These are phyloP conservation scores for Paspalum vaginatum DNA, from an alignment of 176 grass and related monocot genomes.

Conservation along the genomic window DNA sequence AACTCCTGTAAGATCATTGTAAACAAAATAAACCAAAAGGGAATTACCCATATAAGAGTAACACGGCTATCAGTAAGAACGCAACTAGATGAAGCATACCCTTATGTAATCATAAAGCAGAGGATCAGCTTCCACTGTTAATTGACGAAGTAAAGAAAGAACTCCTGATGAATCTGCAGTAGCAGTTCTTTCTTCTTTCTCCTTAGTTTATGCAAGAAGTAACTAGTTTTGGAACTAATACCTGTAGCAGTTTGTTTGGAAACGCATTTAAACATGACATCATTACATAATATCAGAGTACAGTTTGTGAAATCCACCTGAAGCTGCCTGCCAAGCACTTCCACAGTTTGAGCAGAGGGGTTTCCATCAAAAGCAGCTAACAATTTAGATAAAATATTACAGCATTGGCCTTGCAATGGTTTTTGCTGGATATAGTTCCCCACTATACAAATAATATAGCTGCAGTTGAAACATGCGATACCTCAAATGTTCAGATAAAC, in stretches of 20 bases:
- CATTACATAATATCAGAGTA: conserved; percentile 3
- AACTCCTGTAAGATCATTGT: conserved; percentile 66
- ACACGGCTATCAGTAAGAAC: conserved; percentile 21
- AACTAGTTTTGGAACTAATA: conserved; percentile 87
- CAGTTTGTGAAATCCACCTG: conserved; percentile 63
- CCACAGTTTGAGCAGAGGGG: conserved; percentile 54
- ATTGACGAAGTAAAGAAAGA: conserved; percentile 78
- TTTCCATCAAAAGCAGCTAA: conserved; percentile 60
- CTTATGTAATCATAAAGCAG: conserved; percentile 86
- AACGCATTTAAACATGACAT: conserved; percentile 4
- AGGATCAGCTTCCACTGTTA: conserved; percentile 75
- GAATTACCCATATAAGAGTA: conserved; percentile 23
- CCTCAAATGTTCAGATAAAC: conserved; percentile 25
- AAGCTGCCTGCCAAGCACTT: conserved; percentile 83
- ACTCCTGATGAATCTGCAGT: conserved; percentile 59
- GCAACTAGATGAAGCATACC: conserved; percentile 56
- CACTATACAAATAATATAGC: conserved; percentile 90
- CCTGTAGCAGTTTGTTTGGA: conserved; percentile 49
- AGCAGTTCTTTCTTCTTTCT: conserved; percentile 42
- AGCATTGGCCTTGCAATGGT: conserved; percentile 79
- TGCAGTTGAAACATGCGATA: conserved; percentile 44
- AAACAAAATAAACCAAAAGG: conserved; percentile 35
- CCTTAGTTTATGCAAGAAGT: conserved; percentile 65
- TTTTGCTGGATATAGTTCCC: conserved; percentile 65
- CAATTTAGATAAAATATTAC: conserved; percentile 80